Evolutionary conservation across 2,329 filamentous ascomycete genomes (phyloP).

Genomic region (Nothopassalora personata): DNA sequence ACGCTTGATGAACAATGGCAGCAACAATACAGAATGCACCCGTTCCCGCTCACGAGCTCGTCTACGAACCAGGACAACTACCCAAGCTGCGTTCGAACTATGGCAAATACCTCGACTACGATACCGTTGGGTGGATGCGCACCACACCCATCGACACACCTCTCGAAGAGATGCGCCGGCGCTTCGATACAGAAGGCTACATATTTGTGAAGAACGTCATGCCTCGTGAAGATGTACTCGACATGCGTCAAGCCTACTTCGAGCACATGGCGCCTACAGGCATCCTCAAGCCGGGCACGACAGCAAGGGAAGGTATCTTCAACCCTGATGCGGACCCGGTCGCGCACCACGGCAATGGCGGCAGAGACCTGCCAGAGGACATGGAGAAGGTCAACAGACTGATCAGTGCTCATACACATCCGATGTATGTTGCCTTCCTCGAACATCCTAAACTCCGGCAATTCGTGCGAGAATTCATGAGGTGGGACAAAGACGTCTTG

Average conservation of each 20-base stretch:
- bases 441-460: constrained; percentile 32
- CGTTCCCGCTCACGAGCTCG: constrained; percentile 23
- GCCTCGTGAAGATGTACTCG: constrained; percentile 40
- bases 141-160: constrained; percentile 34
- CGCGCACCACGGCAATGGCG: constrained; percentile 24
- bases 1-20: constrained; percentile 11
- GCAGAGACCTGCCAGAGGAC: constrained; percentile 28
- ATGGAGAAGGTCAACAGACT: constrained; percentile 27
- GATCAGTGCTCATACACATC: constrained; percentile 31
- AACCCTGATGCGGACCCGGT: constrained; percentile 33
- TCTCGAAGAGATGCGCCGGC: constrained; percentile 36
- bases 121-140: constrained; percentile 32
- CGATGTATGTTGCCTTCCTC: constrained; percentile 33
- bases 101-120: constrained; percentile 23
- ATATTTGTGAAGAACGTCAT: constrained; percentile 41
- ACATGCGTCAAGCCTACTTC: constrained; percentile 40
- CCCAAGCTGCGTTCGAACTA: constrained; percentile 29
- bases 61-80: constrained; percentile 21
- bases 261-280: constrained; percentile 35
- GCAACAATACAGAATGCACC: constrained; percentile 16
- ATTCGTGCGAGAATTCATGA: constrained; percentile 36
- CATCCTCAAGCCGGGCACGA: constrained; percentile 36
- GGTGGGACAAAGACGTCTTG: constrained; percentile 35
- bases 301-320: constrained; percentile 40
- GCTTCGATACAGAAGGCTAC: constrained; percentile 39